Base-by-base conservation (phyloP, 2,329 filamentous ascomycete genomes). In the Colletotrichum theobromicola region DNA sequence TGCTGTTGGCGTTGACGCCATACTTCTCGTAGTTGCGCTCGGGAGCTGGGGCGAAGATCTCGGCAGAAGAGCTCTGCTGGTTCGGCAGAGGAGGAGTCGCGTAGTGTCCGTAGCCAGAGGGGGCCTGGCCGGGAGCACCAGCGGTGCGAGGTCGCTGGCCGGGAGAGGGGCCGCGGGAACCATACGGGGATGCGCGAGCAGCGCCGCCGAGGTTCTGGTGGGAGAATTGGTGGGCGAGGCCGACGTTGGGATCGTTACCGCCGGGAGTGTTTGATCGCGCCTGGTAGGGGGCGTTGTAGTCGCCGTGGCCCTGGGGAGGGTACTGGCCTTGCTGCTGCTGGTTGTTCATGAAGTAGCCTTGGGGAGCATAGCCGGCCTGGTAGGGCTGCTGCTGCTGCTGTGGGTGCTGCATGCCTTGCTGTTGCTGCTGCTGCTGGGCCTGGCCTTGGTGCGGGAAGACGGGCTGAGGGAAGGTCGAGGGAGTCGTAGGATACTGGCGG, bases 401-500 rank as follows among this genome's bases (percentile, higher is more conserved):
- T 72, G 78, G 79, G 62, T 79, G 78, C 63, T 84, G 83, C 72
- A 74, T 74, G 30, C 67, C 72, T 62, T 42, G 81, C 50, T 82
- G 78, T 74, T 84, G 80, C 77, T 87, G 76, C 72, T 72, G 70
- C 79, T 93, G 84, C 70, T 84, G 81, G 77, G 85, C 85, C 67
- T 78, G 79, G 66, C 83, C 79, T 32, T 80, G 77, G 55, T 81
- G 80, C 72, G 88, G 86, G 78, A 90, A 91, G 83, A 98, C 94
- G 75, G 96, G 96, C 86, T 98, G 96, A 15, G 96, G 96, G 82
- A 98, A 98, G 74, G 96, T 98, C 77, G 96, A 98, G 67, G 96
- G 96, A 12, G 96, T 98, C 67, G 96, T 95, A 79, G 94, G 94
- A 88, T 94, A 95, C 78, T 92, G 88, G 82, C 93, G 90, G 83